Base-by-base conservation (phyloP, 108 stramenopile genomes). In the Stephanodiscus minutulus region DNA sequence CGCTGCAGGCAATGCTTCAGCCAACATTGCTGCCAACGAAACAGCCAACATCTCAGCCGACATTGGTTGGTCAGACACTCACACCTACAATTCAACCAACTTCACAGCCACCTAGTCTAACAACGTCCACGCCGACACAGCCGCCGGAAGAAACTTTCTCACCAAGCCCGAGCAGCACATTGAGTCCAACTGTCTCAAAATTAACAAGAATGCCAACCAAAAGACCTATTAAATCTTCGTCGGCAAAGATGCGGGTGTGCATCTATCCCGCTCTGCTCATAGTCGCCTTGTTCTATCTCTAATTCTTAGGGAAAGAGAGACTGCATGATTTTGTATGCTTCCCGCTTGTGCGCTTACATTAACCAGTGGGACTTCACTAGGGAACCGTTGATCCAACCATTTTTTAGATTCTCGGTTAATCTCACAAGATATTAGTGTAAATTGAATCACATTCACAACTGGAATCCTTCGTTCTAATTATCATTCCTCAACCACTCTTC, bases 21-120 rank as follows among this genome's bases (percentile, higher is more conserved):
- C 52, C 52, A 27, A 53, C 52, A 8, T 53, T n/a, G n/a, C n/a
- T n/a, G 12, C 25, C 52, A 8, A 53, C 52, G 52, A 53, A 11
- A 27, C 22, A 53, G 27, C 52, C 52, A 27, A 53, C 52, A 8
- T 53, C 52, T 53, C 11, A 12, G 52, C 43, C 43, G 43, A 44
- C 43, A 44, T 44, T 13, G 15, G 43, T 44, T 15, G 15, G 43
- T 44, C 43, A 44, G 12, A 44, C 43, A 44, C 2, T 13, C 11
- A 17, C 12, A 1, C 43, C 43, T 13, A 15, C 43, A 15, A 44
- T 17, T 44, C 43, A 7, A 0, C 39, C 39, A 11, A 39, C n/a
- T n/a, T n/a, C n/a, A n/a, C n/a, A n/a, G n/a, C n/a, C n/a, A n/a
- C n/a, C n/a, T n/a, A n/a, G n/a, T n/a, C n/a, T n/a, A n/a, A n/a